These are phyloP conservation scores for Fusarium sp. DNA, from an alignment of 2,329 filamentous ascomycete genomes.

Conservation along the genomic window DNA sequence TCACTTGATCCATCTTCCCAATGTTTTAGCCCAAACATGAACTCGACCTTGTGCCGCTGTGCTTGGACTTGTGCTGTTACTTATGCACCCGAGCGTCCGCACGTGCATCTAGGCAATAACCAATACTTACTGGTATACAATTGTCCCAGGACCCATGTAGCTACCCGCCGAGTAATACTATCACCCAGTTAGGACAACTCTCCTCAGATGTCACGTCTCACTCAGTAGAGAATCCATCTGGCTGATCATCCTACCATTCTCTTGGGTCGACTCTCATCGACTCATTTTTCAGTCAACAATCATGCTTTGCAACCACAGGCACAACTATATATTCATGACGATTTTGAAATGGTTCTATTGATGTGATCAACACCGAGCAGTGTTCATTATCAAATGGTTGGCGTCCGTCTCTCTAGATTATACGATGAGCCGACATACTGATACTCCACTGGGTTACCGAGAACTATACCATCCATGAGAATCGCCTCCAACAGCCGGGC, in stretches of 20 bases:
- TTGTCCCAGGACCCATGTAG: neutral
- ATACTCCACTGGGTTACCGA: slow-evolving; percentile 20
- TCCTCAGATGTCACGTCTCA: neutral
- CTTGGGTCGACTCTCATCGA: slow-evolving; percentile 10
- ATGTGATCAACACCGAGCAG: slow-evolving; percentile 25
- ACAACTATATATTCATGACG: slow-evolving; percentile 19
- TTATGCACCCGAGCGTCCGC: slow-evolving; percentile 31
- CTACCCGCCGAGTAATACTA: slow-evolving; percentile 3
- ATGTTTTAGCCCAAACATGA: slow-evolving; percentile 24
- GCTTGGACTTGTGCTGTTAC: slow-evolving; percentile 26
- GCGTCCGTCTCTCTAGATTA: slow-evolving; percentile 6
- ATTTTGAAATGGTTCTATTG: neutral
- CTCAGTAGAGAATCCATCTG: no score
- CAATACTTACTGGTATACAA: slow-evolving; percentile 2
- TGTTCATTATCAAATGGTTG: slow-evolving; percentile 18
- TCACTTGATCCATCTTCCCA: slow-evolving; percentile 11
- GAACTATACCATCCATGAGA: slow-evolving; percentile 12
- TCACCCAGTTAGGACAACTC: neutral
- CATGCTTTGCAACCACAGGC: slow-evolving; percentile 26
- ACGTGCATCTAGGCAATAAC: slow-evolving; percentile 10
- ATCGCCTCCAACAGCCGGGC: slow-evolving; percentile 31
- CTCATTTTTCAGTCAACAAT: slow-evolving; percentile 39
- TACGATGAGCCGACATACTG: slow-evolving; percentile 14
- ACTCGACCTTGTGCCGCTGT: slow-evolving; percentile 20
- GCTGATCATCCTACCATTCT: no score